Percentiles rank a stretch among this genome's conserved stretches.
Evolutionary conservation across 441 rosid genomes (phyloP).

Genomic region (Eruca vesicaria): DNA sequence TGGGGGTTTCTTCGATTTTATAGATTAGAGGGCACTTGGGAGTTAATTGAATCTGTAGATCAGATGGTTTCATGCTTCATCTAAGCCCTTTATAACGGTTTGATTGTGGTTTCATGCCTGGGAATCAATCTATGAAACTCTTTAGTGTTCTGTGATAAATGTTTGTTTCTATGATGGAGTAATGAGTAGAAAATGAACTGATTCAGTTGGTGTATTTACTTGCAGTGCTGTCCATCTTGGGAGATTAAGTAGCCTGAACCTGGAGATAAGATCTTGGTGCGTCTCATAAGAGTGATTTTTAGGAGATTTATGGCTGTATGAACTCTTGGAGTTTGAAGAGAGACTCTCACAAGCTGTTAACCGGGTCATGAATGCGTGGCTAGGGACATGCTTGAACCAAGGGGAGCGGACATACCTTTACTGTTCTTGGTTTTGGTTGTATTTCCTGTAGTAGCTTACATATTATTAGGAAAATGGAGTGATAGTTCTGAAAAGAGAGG

Average conservation of each 20-base stretch:
- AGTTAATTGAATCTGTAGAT: not conserved
- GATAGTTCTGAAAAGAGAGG: slow-evolving; percentile 61
- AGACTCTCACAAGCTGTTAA: slow-evolving; percentile 30
- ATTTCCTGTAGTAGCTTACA: slow-evolving; percentile 73
- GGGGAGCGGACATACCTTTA: slow-evolving; percentile 79
- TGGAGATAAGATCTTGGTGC: slow-evolving; percentile 19
- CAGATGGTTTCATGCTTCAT: not conserved
- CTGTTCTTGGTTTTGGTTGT: slow-evolving; percentile 80
- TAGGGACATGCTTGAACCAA: slow-evolving; percentile 91
- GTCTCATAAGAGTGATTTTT: not conserved
- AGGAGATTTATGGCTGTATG: too few species aligned
- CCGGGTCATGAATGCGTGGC: slow-evolving; percentile 78
- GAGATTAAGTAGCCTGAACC: slow-evolving; percentile 20
- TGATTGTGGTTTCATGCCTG: not conserved
- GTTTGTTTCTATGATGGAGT: not conserved
- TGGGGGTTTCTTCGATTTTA: slow-evolving; percentile 15
- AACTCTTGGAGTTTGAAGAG: slow-evolving; percentile 31
- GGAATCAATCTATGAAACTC: not conserved
- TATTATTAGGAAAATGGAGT: slow-evolving; percentile 88
- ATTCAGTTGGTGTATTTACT: not conserved
- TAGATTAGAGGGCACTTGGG: not conserved
- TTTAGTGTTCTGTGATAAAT: not conserved
- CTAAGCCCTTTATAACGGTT: not conserved
- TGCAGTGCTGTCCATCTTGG: slow-evolving; percentile 26
- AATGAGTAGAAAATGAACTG: slow-evolving; percentile 5